Evolutionary conservation across 2,329 filamentous ascomycete species (phyloP), one percentile per base, ranked within the genome.

Genomic region (Cladosporium sp.): DNA sequence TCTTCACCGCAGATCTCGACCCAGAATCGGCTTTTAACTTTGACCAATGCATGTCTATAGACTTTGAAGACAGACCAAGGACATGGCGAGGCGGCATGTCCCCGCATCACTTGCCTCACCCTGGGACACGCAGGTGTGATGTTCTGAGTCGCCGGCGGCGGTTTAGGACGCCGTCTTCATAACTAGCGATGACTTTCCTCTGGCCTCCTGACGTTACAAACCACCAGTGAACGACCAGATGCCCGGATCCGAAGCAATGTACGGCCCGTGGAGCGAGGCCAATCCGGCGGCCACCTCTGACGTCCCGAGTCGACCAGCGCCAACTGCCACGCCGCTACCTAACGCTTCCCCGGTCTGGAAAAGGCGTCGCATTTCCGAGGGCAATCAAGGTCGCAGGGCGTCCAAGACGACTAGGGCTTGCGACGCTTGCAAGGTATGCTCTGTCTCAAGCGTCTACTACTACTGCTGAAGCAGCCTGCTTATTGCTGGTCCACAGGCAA

Each of bases 371-470:
- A 34, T 56, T 11, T 56, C 54, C 36, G 55, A 58, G 7, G 28
- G 38, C 11, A 34, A 58, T 17, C 47, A 52, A 37, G 47, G 55
- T n/a, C 55, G 55, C 28, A 36, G 54, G 42, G 54, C 49, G 12
- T 51, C 55, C n/a, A 58, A 58, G 47, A 58, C 55, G 15, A 58
- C 55, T 11, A 58, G 55, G 34, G 55, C 55, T 42, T 58, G 55
- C 15, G 55, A 58, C 38, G 36, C 55, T 28, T 58, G 55, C 49
- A 58, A 58, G 55, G 55, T 58, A 58, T 37, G 39, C 12, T 12
- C 14, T 15, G 14, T 4, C 9, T 12, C 19, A 9, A 4, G 9
- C 40, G 17, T 20, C 40, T 28, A 12, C 43, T 28, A 30, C 2
- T 28, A 12, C 11, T 34, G 30, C 30, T 34, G 30, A 12, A 34